phyloP scores from a whole-genome alignment of 2,329 filamentous ascomycete species.

The Colletotrichum spinosum region DNA sequence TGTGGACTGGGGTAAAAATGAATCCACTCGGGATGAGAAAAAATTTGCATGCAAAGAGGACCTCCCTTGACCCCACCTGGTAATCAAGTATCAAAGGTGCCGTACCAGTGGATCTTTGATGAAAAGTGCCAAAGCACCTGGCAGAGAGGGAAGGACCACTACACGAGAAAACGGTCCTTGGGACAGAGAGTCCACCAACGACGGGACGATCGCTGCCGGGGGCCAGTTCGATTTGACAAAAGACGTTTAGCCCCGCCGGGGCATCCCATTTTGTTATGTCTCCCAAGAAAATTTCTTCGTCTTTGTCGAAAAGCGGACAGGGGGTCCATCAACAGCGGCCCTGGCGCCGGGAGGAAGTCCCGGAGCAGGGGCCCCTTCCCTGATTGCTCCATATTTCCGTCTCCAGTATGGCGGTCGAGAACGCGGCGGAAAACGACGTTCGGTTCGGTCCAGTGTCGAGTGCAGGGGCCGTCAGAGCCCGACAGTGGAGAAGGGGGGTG shows the following conservation, averaged over 20 bases:
- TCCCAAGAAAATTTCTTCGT: constrained; percentile 4
- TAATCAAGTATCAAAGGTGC: no score
- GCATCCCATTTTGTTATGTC: constrained; percentile 26
- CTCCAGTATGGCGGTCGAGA: constrained; percentile 23
- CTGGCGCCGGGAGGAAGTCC: constrained; percentile 20
- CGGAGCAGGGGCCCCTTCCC: constrained; percentile 18
- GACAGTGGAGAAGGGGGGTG: constrained; percentile 1
- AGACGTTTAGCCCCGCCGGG: constrained; percentile 25
- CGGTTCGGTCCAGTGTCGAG: constrained; percentile 1
- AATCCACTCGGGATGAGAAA: no score
- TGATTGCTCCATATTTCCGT: not conserved
- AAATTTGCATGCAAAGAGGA: constrained; percentile 1
- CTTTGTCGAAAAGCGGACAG: not conserved
- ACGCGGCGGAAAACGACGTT: not conserved
- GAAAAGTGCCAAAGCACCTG: not conserved
- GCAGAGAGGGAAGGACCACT: not conserved
- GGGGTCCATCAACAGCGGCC: constrained; percentile 3
- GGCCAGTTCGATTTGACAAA: constrained; percentile 9
- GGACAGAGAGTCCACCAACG: constrained; percentile 10
- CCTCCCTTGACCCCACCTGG: not conserved
- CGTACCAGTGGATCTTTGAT: no score
- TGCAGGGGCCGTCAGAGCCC: constrained; percentile 1
- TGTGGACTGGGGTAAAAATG: no score
- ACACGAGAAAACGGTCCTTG: constrained; percentile 4
- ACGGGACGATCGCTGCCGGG: constrained; percentile 36